Base-by-base conservation (phyloP, 306 rosid species). In the Prunus padus region DNA sequence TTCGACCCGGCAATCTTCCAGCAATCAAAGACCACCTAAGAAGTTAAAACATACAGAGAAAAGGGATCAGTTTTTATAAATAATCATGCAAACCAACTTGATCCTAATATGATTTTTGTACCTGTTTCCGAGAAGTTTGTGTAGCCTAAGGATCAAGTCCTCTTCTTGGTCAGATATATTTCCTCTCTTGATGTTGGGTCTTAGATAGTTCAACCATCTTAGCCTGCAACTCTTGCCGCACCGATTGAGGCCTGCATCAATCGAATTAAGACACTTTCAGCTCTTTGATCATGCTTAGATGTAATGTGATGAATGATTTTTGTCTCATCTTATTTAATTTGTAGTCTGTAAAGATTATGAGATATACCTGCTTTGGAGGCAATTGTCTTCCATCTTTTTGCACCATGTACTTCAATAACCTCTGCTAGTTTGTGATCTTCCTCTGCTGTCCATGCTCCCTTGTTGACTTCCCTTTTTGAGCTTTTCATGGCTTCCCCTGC, bases 11-110 rank as follows among this genome's bases (percentile, higher is more conserved):
- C 67, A 89, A 76, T 72, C 91, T 75, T 60, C 93, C 93, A 2
- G 93, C 93, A 30, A 89, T 89, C 81, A 89, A 83, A 19, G 93
- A 81, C 93, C 93, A 89, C 89, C 93, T 89, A 22, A 60, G 11
- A 69, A 57, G 16, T 51, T 40, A 61, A 20, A 20, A 22, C n/a
- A 19, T 28, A 56, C 2, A 40, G 19, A 28, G 15, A 33, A 31
- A 18, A 31, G 25, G 8, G 2, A 5, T 51, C 44, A 30, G 6
- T 2, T 26, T 59, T 44, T 60, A 44, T 55, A 11, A 18, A 49
- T 31, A 54, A 37, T 0, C 22, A 8, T 1, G 40, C 49, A 51
- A 25, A 10, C 10, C 45, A 60, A 59, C 18, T n/a, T 16, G 42
- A 51, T 51, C 56, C 20, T 19, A 54, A 54, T 18, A 2, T 50